Conservation (phyloP, 2,329 filamentous ascomycete species). For the Capronia americana region DNA sequence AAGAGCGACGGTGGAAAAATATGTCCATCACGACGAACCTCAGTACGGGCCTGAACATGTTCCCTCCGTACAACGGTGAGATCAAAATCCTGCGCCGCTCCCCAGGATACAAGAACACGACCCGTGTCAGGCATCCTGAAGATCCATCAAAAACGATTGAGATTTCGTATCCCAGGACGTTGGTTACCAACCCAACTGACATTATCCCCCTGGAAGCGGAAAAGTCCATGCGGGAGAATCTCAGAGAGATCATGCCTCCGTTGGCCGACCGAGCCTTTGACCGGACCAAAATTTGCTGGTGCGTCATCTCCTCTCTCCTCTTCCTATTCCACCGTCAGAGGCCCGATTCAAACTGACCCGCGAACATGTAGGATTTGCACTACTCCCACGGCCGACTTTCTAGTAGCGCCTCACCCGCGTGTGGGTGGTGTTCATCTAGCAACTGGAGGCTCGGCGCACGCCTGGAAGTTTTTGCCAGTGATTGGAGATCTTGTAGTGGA, state of each 20-base stretch:
- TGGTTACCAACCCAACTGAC: conserved; percentile 39
- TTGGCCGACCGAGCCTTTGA: conserved; percentile 39
- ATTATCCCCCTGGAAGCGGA: conserved; percentile 40
- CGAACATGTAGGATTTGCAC: conserved; percentile 34
- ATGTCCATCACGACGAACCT: conserved; percentile 44
- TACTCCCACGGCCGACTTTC: conserved; percentile 36
- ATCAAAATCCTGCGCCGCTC: conserved; percentile 42
- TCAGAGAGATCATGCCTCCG: conserved; percentile 39
- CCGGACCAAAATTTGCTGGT: conserved; percentile 41
- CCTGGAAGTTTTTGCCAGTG: conserved; percentile 39
- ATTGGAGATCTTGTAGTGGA: conserved; percentile 37
- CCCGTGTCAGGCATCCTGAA: conserved; percentile 38
- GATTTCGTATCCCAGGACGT: conserved; percentile 39
- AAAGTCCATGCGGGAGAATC: conserved; percentile 34
- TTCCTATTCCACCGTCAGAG: neutral
- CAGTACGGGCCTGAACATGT: conserved; percentile 42
- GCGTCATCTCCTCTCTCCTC: conserved; percentile 27
- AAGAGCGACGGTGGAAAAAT: conserved; percentile 39
- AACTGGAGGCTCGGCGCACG: conserved; percentile 38
- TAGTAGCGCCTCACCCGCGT: conserved; percentile 37
- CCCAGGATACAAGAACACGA: conserved; percentile 39
- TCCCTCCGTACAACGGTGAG: conserved; percentile 43
- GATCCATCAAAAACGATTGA: conserved; percentile 32
- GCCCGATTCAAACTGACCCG: conserved; percentile 14
- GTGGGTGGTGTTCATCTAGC: conserved; percentile 37